Evolutionary conservation across 108 stramenopile species (phyloP).

Genomic region (Phaeodactylum tricornutum): DNA sequence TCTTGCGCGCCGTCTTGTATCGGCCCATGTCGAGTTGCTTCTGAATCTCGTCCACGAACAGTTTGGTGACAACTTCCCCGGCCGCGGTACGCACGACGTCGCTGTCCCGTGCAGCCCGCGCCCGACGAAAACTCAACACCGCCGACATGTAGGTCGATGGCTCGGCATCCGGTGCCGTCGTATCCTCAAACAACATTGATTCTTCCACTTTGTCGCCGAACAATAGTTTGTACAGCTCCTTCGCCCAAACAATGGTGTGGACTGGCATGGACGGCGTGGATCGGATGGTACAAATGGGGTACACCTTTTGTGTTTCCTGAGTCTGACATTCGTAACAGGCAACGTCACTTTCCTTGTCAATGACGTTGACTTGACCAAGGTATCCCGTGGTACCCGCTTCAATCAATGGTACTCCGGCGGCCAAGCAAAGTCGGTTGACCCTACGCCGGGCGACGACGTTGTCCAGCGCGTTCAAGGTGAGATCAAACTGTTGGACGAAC

Average conservation of each 20-base stretch:
- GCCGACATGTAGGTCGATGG: constrained; percentile 67
- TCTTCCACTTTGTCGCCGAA: constrained; percentile 76
- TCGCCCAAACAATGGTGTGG: constrained; percentile 99
- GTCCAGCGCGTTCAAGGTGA: constrained; percentile 94
- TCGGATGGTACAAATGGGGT: constrained; percentile 99
- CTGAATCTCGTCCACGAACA: constrained; percentile 60
- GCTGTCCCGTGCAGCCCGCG: constrained; percentile 11
- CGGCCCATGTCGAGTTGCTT: constrained; percentile 83
- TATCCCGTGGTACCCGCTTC: constrained; percentile 99
- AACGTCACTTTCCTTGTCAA: constrained; percentile 66
- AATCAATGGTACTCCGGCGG: constrained; percentile 85
- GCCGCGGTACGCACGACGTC: constrained; percentile 11
- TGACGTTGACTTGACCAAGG: constrained; percentile 92
- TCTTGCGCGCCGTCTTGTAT: constrained; percentile 78
- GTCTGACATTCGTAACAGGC: constrained; percentile 98
- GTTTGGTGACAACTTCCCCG: constrained; percentile 20
- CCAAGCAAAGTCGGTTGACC: constrained; percentile 97
- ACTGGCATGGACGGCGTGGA: constrained; percentile 96
- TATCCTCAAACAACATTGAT: constrained; percentile 82
- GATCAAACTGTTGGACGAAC: constrained; percentile 80
- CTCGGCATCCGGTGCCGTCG: constrained; percentile 18
- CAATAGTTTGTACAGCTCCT: constrained; percentile 95
- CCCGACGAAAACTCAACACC: constrained; percentile 29
- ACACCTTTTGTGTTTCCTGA: constrained; percentile 92
- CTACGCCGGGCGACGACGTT: constrained; percentile 95